A percentile compares a stretch with the other conserved stretches of the same genome.
These are phyloP conservation scores for Aspergillus sp. DNA, from an alignment of 2,329 filamentous ascomycete genomes.

Conservation along the genomic window DNA sequence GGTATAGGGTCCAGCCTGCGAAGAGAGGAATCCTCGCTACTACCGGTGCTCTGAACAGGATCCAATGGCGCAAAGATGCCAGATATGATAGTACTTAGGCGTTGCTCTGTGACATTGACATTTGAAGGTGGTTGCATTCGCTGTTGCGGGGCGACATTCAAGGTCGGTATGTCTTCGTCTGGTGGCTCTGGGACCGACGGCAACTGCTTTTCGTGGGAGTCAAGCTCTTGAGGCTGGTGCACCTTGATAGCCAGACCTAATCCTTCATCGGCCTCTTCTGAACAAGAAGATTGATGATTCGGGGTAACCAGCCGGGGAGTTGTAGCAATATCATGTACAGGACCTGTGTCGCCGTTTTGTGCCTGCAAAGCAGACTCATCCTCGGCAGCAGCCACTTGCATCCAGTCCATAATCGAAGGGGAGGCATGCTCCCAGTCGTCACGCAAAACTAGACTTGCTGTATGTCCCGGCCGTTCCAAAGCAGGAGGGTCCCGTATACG, in stretches of 20 bases:
- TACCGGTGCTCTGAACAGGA: conserved; percentile 31
- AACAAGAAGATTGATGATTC: conserved; percentile 16
- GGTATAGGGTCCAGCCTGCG: conserved; percentile 30
- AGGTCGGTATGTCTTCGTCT: conserved; percentile 14
- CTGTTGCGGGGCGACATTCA: conserved; percentile 8
- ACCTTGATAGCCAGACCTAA: conserved; percentile 51
- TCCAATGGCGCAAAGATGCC: conserved; percentile 22
- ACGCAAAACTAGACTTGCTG: conserved; percentile 47
- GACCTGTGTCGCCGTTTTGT: conserved; percentile 14
- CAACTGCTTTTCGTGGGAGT: conserved; percentile 20
- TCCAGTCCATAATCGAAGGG: conserved; percentile 53
- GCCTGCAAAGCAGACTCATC: conserved; percentile 44
- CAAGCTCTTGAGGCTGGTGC: conserved; percentile 32
- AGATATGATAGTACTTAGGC: conserved; percentile 17
- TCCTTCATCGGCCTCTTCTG: conserved; percentile 34
- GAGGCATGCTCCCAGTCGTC: conserved; percentile 54
- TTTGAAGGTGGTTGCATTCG: not conserved
- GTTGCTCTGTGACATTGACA: conserved; percentile 15
- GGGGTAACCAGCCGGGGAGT: conserved; percentile 30
- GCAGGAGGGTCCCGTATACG: conserved; percentile 32
- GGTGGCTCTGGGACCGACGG: conserved; percentile 34
- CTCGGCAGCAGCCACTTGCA: conserved; percentile 45
- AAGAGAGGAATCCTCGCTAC: conserved; percentile 43
- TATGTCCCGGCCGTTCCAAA: conserved; percentile 31
- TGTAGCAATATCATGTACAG: conserved; percentile 24